Conservation (phyloP, 73 alveolate species). For the Uronychia binucleata region DNA sequence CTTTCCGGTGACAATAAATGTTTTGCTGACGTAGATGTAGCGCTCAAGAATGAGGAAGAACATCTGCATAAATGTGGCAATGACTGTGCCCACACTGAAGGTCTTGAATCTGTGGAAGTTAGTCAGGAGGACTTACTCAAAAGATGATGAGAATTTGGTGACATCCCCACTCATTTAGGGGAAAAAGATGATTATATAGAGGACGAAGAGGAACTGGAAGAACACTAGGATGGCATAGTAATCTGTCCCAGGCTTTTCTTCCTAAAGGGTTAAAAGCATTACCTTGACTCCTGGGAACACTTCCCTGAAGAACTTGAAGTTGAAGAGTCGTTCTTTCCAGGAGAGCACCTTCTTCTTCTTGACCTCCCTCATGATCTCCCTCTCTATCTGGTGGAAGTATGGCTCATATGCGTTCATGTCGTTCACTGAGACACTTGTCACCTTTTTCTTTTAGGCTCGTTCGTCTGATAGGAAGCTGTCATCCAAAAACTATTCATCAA, state of each 20-base stretch:
- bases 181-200: constrained; percentile 36
- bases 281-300: not conserved
- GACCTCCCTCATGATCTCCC: not conserved
- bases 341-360: not conserved
- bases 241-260: constrained; percentile 45
- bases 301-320: not conserved
- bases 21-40: constrained; percentile 42
- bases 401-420: not conserved
- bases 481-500: not conserved
- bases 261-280: not conserved
- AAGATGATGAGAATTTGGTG: constrained; percentile 13
- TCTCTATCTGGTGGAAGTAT: not conserved
- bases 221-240: constrained; percentile 29
- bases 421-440: not conserved
- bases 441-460: not conserved
- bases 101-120: not conserved
- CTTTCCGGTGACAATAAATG: constrained; percentile 6
- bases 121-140: not conserved
- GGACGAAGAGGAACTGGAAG: constrained; percentile 37
- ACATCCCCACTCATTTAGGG: constrained; percentile 43
- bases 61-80: constrained; percentile 61
- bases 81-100: constrained; percentile 53
- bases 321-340: not conserved
- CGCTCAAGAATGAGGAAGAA: constrained; percentile 71
- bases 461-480: not conserved